Base-by-base conservation (phyloP, 192 early-diverging fungal species). In the Dispira simplex region DNA sequence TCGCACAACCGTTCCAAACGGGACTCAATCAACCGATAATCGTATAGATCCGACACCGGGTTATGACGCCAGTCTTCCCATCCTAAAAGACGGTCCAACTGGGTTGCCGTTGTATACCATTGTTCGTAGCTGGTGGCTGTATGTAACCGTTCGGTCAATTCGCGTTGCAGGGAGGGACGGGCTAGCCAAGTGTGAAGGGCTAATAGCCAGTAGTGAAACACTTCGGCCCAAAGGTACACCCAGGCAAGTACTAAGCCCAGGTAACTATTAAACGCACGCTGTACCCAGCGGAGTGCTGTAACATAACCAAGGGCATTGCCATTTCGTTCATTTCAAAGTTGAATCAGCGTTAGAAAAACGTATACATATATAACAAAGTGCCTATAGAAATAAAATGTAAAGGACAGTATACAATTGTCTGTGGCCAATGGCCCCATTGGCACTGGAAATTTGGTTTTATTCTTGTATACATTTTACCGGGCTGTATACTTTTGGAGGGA, bases 11-110 rank as follows among this genome's bases (percentile, higher is more conserved):
- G 73, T 12, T 69, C 68, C 26, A 83, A 71, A 47, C 83, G 64
- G 8, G 70, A 68, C 23, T 78, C 49, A 32, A 90, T 88, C 21
- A 87, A 70, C 11, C 75, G 78, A 58, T 82, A 79, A 65, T 90
- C 87, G 60, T 85, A 90, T 11, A 79, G 58, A 49, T 65, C 71
- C 4, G 81, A 81, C 2, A 65, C 63, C 10, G 79, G 76, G 48
- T 79, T 70, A n/a, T 63, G 68, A 43, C 78, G 76, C 85, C 85
- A 88, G 27, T 63, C 67, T 63, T 85, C 79, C 13, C 23, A 13
- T 14, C 54, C 54, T 28, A 14, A 28, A 8, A 60, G 58, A 44
- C 58, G 26, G 32, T 60, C 58, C 13, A 27, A 44, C 39, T 43
- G 14, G 25, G 21, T 16, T 2, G 58, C 58, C 14, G 12, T 2